phyloP scores from a whole-genome alignment of 192 early-diverging fungal genomes.

The Endogone sp. region DNA sequence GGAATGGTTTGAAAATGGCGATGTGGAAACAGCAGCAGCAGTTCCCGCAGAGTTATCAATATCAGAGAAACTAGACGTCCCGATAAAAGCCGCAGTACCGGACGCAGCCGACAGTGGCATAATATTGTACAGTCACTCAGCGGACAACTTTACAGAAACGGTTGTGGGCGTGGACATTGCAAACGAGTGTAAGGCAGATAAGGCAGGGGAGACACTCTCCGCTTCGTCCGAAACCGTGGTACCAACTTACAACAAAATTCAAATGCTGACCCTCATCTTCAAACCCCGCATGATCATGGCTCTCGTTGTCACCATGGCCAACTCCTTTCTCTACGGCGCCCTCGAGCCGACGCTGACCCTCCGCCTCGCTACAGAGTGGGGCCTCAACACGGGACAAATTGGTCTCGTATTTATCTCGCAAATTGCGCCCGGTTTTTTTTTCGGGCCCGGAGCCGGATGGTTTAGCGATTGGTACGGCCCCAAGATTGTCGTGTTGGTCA shows the following conservation, averaged over 20 bases:
- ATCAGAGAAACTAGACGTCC: not conserved
- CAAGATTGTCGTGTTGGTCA: constrained; percentile 29
- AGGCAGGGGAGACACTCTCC: not conserved
- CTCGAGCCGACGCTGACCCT: constrained; percentile 36
- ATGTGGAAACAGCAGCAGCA: constrained; percentile 11
- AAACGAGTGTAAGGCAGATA: not conserved
- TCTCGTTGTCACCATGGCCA: constrained; percentile 15
- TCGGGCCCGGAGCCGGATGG: constrained; percentile 36
- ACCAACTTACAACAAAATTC: not conserved
- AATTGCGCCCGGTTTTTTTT: constrained; percentile 28
- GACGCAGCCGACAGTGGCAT: constrained; percentile 4
- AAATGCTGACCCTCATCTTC: constrained; percentile 4
- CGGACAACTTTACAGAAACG: not conserved
- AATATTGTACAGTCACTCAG: no score
- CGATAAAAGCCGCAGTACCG: no score
- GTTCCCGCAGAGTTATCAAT: not conserved
- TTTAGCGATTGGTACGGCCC: constrained; percentile 38
- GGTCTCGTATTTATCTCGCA: constrained; percentile 34
- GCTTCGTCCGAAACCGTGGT: not conserved
- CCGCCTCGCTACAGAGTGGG: constrained; percentile 26
- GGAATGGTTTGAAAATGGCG: constrained; percentile 26
- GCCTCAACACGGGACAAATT: constrained; percentile 29
- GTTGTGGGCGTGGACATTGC: not conserved
- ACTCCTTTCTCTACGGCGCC: constrained; percentile 19
- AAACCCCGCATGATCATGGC: constrained; percentile 22